These are phyloP conservation scores for Aspergillus conjunctus DNA, from an alignment of 495 filamentous ascomycete genomes.

Conservation along the genomic window DNA sequence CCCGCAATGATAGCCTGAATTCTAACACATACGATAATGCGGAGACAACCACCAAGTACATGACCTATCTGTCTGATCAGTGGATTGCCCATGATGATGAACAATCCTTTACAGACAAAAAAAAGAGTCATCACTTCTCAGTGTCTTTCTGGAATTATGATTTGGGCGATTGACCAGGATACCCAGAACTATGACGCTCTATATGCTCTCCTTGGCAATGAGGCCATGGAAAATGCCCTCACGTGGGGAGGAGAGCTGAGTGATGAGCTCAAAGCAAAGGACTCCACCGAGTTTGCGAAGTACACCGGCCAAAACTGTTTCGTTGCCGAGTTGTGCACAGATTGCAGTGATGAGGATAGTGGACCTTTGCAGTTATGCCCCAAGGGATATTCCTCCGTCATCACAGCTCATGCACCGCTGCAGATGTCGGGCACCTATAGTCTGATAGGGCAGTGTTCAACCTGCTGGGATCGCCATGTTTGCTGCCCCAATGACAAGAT, in stretches of 20 bases:
- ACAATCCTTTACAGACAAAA: not conserved
- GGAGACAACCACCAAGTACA: not conserved
- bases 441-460: not conserved
- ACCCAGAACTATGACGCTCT: slow-evolving; percentile 22
- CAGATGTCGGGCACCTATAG: not conserved
- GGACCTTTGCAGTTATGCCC: not conserved
- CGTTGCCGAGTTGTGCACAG: not conserved
- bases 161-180: slow-evolving; percentile 37
- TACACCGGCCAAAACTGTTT: slow-evolving; percentile 2
- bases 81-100: slow-evolving; percentile 10
- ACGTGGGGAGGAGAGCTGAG: not conserved
- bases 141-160: slow-evolving; percentile 31
- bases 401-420: not conserved
- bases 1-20: not conserved
- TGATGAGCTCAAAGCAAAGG: not conserved
- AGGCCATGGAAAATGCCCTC: not conserved
- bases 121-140: not conserved
- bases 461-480: not conserved
- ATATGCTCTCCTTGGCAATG: slow-evolving; percentile 20
- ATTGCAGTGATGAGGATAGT: not conserved
- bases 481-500: not conserved
- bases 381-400: not conserved
- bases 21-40: not conserved
- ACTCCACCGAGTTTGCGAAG: not conserved
- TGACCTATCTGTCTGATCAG: not conserved